Conservation (phyloP, 2,329 filamentous ascomycete genomes). For the Colletotrichum spinosum region DNA sequence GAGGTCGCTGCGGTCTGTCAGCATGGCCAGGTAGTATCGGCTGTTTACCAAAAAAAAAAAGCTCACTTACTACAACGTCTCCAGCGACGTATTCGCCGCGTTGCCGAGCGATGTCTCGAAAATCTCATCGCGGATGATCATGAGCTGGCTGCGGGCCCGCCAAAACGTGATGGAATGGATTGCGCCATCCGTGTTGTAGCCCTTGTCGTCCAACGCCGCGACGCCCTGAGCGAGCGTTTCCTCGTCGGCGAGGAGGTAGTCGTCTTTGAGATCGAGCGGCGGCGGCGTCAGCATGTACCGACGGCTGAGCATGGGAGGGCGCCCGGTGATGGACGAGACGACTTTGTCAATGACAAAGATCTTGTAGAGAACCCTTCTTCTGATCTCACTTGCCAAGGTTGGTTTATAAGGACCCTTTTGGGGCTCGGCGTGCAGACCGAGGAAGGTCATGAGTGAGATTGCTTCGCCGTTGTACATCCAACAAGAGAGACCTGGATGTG, state of each 20-base stretch:
- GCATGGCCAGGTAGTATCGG: accelerated
- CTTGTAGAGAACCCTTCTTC: slow-evolving; percentile 48
- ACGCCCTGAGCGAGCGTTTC: slow-evolving; percentile 53
- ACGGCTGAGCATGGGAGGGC: slow-evolving; percentile 64
- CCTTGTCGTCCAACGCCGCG: slow-evolving; percentile 56
- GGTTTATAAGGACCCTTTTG: slow-evolving; percentile 44
- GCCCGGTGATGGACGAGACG: slow-evolving; percentile 62
- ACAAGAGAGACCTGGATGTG: slow-evolving; percentile 46
- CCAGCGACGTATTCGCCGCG: slow-evolving; percentile 44
- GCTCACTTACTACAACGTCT: slow-evolving; percentile 1
- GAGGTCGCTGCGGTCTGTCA: slow-evolving; percentile 43
- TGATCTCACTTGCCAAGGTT: slow-evolving; percentile 50
- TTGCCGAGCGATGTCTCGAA: slow-evolving; percentile 66
- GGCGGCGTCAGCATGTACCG: slow-evolving; percentile 65
- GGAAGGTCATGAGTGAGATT: slow-evolving; percentile 50
- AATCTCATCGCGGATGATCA: slow-evolving; percentile 67
- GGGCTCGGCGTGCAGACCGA: slow-evolving; percentile 48
- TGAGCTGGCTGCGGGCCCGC: slow-evolving; percentile 60
- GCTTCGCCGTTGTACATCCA: slow-evolving; percentile 53
- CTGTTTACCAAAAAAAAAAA: too few relatives aligned
- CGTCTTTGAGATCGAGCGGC: slow-evolving; percentile 66
- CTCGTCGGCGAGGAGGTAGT: slow-evolving; percentile 58
- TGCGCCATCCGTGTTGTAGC: slow-evolving; percentile 62
- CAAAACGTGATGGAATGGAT: slow-evolving; percentile 58
- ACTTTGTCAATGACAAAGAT: slow-evolving; percentile 62